Evolutionary conservation across 2,329 filamentous ascomycete species (phyloP).

Genomic region (Sporothrix humicola): DNA sequence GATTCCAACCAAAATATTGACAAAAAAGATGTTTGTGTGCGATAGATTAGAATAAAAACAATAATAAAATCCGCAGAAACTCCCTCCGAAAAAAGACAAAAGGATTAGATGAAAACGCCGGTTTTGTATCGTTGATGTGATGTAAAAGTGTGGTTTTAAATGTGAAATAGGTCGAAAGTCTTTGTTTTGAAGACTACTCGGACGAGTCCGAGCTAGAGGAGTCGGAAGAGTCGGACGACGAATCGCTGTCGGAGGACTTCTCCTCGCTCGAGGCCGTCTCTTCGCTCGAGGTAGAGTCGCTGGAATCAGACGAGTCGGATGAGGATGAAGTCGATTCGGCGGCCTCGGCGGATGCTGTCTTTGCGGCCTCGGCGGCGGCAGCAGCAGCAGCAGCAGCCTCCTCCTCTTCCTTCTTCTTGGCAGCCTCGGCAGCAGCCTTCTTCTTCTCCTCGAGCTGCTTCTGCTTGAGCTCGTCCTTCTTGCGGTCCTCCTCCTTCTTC

Average conservation of each 20-base stretch:
- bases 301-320: not conserved
- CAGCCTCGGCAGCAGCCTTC: conserved; percentile 28
- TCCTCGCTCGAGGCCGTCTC: not conserved
- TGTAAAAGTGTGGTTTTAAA: not conserved
- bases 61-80: not conserved
- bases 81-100: not conserved
- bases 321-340: not conserved
- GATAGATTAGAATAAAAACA: not conserved
- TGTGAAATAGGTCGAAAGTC: not conserved
- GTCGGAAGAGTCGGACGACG: conserved; percentile 15
- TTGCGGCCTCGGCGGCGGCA: not conserved
- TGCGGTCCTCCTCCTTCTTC: conserved; percentile 33
- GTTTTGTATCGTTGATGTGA: conserved; percentile 19
- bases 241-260: not conserved
- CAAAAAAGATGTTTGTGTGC: not conserved
- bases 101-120: conserved; percentile 16
- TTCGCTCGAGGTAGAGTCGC: conserved; percentile 8
- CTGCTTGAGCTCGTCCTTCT: conserved; percentile 31
- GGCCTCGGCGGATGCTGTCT: not conserved
- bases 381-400: conserved; percentile 6
- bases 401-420: conserved; percentile 23
- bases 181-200: not conserved
- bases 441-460: conserved; percentile 34
- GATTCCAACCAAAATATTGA: not conserved
- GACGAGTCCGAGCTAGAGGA: not conserved